Percentiles rank a stretch among this genome's conserved stretches.
phyloP scores from a whole-genome alignment of 495 filamentous ascomycete genomes.

The Lophiotrema nucula region DNA sequence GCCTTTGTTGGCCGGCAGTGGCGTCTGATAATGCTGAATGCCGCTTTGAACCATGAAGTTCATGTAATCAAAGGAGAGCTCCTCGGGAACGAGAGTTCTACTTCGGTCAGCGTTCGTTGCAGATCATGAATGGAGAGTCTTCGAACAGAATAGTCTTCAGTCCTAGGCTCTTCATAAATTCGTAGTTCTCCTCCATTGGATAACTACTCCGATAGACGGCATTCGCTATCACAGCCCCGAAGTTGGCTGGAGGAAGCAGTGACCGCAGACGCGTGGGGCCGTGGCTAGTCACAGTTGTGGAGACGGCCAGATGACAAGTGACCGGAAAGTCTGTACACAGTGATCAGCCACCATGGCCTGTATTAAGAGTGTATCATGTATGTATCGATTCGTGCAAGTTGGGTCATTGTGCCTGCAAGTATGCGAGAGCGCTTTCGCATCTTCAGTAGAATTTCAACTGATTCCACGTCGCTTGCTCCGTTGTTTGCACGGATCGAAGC shows the following conservation, averaged over 20 bases:
- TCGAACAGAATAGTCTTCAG: constrained; percentile 72
- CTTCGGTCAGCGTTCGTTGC: constrained; percentile 8
- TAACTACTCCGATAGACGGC: constrained; percentile 73
- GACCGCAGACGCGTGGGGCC: constrained; percentile 28
- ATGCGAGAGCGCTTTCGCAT: too few species aligned
- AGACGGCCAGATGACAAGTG: too few species aligned
- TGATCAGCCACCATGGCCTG: too few species aligned
- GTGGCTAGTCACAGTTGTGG: too few species aligned
- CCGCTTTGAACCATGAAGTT: constrained; percentile 59
- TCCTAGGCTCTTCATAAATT: constrained; percentile 60
- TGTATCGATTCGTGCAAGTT: too few species aligned
- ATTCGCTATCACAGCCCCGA: constrained; percentile 61
- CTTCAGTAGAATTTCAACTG: too few species aligned
- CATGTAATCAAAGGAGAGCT: constrained; percentile 56
- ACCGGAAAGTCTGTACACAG: too few species aligned
- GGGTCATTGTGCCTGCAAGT: too few species aligned
- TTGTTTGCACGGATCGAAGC: too few species aligned
- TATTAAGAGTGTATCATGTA: too few species aligned
- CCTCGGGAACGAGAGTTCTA: constrained; percentile 74
- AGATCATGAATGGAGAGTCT: constrained; percentile 31
- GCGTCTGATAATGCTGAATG: constrained; percentile 67
- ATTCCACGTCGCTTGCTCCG: too few species aligned
- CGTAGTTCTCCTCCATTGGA: constrained; percentile 62
- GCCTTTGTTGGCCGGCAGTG: constrained; percentile 77
- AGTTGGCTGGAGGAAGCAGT: constrained; percentile 57